Percentiles rank a stretch among this genome's conserved stretches.
Conservation (phyloP, 225 moss, liverwort and hornwort species). For the Physcomitrium patens region DNA sequence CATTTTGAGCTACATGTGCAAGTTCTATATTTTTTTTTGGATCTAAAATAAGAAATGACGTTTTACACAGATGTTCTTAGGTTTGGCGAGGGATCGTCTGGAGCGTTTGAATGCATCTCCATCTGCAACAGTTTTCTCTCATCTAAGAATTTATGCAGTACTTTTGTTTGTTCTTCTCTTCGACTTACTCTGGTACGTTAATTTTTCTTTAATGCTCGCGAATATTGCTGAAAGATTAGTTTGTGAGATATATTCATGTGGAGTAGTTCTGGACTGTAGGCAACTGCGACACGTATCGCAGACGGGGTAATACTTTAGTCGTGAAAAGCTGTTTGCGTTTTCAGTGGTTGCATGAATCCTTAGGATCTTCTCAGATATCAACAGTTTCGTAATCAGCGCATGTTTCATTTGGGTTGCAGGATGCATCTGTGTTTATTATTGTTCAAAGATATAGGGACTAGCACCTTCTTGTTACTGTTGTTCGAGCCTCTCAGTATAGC, state of each 20-base stretch:
- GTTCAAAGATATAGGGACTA: conserved; percentile 86
- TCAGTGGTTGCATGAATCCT: conserved; percentile 7
- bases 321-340: conserved; percentile 10
- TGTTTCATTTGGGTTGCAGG: conserved; percentile 51
- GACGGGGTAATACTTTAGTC: neutral
- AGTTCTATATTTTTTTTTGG: conserved; percentile 3
- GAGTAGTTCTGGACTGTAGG: neutral
- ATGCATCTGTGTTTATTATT: conserved; percentile 89
- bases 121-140: conserved; percentile 82
- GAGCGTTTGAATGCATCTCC: conserved; percentile 98
- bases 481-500: conserved; percentile 99
- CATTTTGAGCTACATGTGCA: conserved; percentile 17
- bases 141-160: conserved; percentile 86
- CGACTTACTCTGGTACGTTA: conserved; percentile 79
- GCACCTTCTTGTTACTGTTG: conserved; percentile 89
- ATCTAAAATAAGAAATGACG: neutral
- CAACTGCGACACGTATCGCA: neutral
- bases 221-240: no score
- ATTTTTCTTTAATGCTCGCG: conserved; percentile 7
- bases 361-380: conserved; percentile 5
- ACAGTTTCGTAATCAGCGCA: conserved; percentile 11
- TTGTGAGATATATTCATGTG: neutral
- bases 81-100: conserved; percentile 92
- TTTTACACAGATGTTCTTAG: conserved; percentile 83
- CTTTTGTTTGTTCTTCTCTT: conserved; percentile 85